Evolutionary conservation across 2,329 filamentous ascomycete genomes (phyloP).

Genomic region (Ophiostoma novo-ulmi): DNA sequence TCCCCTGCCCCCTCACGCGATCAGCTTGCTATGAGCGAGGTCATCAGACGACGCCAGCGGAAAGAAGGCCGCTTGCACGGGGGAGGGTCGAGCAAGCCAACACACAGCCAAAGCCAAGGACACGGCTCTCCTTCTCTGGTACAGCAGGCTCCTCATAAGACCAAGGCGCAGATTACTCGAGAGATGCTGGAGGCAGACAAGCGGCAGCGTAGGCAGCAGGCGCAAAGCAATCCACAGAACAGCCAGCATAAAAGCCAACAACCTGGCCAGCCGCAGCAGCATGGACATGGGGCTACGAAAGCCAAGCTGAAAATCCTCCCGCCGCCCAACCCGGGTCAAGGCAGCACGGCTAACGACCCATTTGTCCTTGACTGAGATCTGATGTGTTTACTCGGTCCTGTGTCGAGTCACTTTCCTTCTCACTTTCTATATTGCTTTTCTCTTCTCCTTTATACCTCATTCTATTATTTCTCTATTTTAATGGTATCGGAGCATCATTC

Average conservation of each 20-base stretch:
- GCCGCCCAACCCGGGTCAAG: neutral
- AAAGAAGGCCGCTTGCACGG: conserved; percentile 1
- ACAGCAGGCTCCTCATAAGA: neutral
- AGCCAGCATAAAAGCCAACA: neutral
- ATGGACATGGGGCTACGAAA: neutral
- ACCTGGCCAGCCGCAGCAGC: neutral
- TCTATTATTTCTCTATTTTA: neutral
- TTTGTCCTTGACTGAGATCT: conserved; percentile 23
- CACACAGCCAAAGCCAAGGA: neutral
- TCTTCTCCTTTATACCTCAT: neutral
- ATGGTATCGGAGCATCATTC: neutral
- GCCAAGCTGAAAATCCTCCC: conserved; percentile 12
- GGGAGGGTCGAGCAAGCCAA: neutral
- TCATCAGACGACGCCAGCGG: conserved; percentile 20
- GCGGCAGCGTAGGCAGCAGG: neutral
- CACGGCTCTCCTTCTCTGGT: neutral
- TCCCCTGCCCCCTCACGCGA: conserved; percentile 15
- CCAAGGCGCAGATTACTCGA: neutral
- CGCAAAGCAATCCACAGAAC: neutral
- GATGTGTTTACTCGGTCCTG: neutral
- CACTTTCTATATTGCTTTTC: neutral
- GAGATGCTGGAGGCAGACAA: conserved; percentile 16
- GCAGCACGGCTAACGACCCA: conserved; percentile 19
- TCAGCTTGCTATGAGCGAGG: conserved; percentile 18
- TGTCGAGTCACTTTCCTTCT: neutral